phyloP scores from a whole-genome alignment of 225 moss, liverwort and hornwort species.

The Anthoceros angustus region DNA sequence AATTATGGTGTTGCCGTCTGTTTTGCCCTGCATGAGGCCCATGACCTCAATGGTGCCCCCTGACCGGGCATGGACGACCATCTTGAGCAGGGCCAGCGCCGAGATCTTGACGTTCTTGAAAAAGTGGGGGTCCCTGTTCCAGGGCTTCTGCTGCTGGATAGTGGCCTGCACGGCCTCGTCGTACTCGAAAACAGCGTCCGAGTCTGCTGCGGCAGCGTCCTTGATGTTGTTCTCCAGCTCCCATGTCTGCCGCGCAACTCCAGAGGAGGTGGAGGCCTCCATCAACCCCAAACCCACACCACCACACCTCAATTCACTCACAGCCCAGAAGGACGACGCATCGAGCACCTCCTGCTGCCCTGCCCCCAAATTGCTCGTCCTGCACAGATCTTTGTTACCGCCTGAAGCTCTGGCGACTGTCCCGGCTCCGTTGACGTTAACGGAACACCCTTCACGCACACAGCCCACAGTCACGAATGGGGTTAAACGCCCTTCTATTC shows the following conservation, averaged over 20 bases:
- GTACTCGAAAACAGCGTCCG: slow-evolving; percentile 75
- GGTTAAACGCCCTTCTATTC: too few relatives aligned
- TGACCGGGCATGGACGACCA: slow-evolving; percentile 95
- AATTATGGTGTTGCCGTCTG: slow-evolving; percentile 78
- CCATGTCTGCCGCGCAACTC: slow-evolving; percentile 79
- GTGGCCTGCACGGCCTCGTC: slow-evolving; percentile 58
- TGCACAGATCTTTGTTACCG: too few relatives aligned
- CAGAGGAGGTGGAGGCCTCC: slow-evolving; percentile 72
- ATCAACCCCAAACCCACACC: slow-evolving; percentile 26
- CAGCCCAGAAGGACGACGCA: not conserved
- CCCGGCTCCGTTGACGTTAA: too few relatives aligned
- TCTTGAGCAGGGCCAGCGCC: slow-evolving; percentile 78
- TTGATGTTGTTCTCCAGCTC: slow-evolving; percentile 85
- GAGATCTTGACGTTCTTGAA: slow-evolving; percentile 91
- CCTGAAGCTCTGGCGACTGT: too few relatives aligned
- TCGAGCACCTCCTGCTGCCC: too few relatives aligned
- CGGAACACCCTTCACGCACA: too few relatives aligned
- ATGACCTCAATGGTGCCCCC: slow-evolving; percentile 95
- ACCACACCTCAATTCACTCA: not conserved
- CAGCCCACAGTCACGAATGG: too few relatives aligned
- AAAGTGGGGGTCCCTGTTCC: slow-evolving; percentile 70
- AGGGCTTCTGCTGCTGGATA: slow-evolving; percentile 70
- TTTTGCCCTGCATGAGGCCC: slow-evolving; percentile 96
- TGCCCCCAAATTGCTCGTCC: too few relatives aligned
- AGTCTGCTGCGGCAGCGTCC: slow-evolving; percentile 42